phyloP scores from a whole-genome alignment of 306 rosid genomes.

The Notholithocarpus densiflorus region DNA sequence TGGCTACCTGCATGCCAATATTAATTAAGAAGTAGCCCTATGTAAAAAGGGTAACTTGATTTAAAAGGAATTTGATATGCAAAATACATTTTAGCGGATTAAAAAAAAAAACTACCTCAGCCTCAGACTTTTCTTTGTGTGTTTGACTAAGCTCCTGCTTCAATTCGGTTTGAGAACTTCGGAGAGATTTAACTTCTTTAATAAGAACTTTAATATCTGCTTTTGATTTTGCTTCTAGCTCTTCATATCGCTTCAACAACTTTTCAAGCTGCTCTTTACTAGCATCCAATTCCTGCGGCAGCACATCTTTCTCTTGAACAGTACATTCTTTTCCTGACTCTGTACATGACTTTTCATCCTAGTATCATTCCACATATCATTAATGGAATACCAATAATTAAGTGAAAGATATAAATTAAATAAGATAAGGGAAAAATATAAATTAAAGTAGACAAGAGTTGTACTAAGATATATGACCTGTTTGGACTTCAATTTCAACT shows the following conservation, averaged over 20 bases:
- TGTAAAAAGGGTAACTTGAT: not conserved
- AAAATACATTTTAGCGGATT: slow-evolving; percentile 3
- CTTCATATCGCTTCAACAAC: slow-evolving; percentile 69
- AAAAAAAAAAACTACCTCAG: slow-evolving; percentile 38
- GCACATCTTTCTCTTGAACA: slow-evolving; percentile 42
- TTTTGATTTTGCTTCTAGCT: slow-evolving; percentile 85
- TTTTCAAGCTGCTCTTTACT: slow-evolving; percentile 60
- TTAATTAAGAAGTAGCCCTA: not conserved
- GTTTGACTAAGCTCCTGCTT: slow-evolving; percentile 66
- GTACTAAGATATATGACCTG: slow-evolving; percentile 43
- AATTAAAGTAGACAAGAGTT: slow-evolving; percentile 21
- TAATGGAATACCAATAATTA: slow-evolving; percentile 14
- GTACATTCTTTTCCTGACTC: slow-evolving; percentile 36
- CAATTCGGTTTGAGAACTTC: slow-evolving; percentile 59
- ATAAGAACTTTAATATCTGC: slow-evolving; percentile 87
- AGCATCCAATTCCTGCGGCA: slow-evolving; percentile 54
- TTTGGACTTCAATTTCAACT: slow-evolving; percentile 70
- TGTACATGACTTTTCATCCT: slow-evolving; percentile 50
- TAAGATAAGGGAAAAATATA: slow-evolving; percentile 22
- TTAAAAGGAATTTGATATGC: not conserved
- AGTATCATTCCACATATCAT: slow-evolving; percentile 25
- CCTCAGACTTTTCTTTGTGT: slow-evolving; percentile 45
- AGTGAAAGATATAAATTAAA: slow-evolving; percentile 12
- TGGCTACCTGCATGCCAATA: not conserved
- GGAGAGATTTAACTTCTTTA: slow-evolving; percentile 94